Conservation (phyloP, 768 basidiomycete species). For the Exidia glandulosa region DNA sequence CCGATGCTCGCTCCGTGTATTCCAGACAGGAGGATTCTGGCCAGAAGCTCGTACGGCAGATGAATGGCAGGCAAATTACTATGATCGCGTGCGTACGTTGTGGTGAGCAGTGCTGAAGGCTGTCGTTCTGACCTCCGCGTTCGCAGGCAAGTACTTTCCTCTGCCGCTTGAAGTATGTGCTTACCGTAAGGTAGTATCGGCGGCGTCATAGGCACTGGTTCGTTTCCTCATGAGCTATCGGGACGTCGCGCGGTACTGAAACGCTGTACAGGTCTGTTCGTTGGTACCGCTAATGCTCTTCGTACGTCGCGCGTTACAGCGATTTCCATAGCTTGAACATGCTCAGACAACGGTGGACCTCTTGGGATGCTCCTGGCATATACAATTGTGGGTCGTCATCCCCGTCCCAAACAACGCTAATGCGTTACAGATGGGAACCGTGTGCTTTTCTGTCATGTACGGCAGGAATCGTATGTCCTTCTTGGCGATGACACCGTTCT, state of each 20-base stretch:
- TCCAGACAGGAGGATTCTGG: not conserved
- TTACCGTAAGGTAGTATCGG: too few species aligned
- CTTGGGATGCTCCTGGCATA: conserved; percentile 70
- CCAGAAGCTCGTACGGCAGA: conserved; percentile 38
- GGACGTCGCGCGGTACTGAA: too few species aligned
- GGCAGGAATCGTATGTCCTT: not conserved
- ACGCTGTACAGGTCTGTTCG: conserved; percentile 32
- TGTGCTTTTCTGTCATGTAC: conserved; percentile 62
- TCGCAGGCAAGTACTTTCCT: too few species aligned
- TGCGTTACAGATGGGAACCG: conserved; percentile 36
- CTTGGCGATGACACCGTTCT: conserved; percentile 40
- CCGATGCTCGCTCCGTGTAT: not conserved
- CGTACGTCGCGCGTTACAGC: not conserved
- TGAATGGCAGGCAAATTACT: conserved; percentile 69
- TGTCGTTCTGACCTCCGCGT: too few species aligned
- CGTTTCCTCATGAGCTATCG: too few species aligned
- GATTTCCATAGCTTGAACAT: not conserved
- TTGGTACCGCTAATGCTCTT: not conserved
- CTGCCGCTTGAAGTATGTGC: too few species aligned
- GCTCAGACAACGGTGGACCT: conserved; percentile 44
- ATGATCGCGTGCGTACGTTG: conserved; percentile 54
- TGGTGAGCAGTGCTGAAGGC: not conserved
- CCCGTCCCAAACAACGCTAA: not conserved
- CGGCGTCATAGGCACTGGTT: too few species aligned
- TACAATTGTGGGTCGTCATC: conserved; percentile 14